Base-by-base conservation (phyloP, 495 filamentous ascomycete species). In the Cercophora newfieldiana region DNA sequence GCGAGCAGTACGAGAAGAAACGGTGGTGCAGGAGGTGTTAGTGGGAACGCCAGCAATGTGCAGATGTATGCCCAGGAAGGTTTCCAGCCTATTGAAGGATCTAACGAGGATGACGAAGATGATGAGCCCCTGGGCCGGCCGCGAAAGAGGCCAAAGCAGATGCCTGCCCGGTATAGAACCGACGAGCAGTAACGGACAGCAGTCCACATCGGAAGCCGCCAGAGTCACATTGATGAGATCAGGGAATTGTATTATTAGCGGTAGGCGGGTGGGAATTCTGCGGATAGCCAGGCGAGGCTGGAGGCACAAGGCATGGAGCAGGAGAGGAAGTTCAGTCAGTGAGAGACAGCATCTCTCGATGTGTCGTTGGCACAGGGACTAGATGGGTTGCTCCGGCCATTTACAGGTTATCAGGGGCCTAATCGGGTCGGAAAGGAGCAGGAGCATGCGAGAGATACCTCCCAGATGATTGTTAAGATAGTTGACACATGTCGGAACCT, bases 91-190 rank as follows among this genome's bases (percentile, higher is more conserved):
- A 68, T 74, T 31, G 67, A 54, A 0, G 49, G 33, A 0, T 66
- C 63, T 0, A 57, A 63, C 0, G 71, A 69, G 1, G 62, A 61
- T 1, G 73, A 68, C 1, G 71, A 70, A 25, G 64, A 61, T 6
- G 64, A 69, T 1, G 59, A 58, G 12, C 59, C 61, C 26, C 54
- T 58, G 49, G 28, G 50, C 31, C 65, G 50, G 29, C 44, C 57
- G 7, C 58, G 73, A 31, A 72, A 69, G 60, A 62, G 71, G 2
- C 4, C 30, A 12, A 33, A 5, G 30, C 68, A 71, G 54, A 75
- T 68, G 53, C 73, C 73, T 14, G 48, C 60, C 19, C 58, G 73
- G 30, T 75, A 72, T 58, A 61, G 73, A 57, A 49, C 65, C 29
- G 68, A 70, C 16, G 48, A 69, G 58, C 54, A n/a, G 14, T 57